A percentile compares a stretch with the other conserved stretches of the same genome.
Conservation (phyloP, 345 rosid genomes). For the Populus ilicifolia region DNA sequence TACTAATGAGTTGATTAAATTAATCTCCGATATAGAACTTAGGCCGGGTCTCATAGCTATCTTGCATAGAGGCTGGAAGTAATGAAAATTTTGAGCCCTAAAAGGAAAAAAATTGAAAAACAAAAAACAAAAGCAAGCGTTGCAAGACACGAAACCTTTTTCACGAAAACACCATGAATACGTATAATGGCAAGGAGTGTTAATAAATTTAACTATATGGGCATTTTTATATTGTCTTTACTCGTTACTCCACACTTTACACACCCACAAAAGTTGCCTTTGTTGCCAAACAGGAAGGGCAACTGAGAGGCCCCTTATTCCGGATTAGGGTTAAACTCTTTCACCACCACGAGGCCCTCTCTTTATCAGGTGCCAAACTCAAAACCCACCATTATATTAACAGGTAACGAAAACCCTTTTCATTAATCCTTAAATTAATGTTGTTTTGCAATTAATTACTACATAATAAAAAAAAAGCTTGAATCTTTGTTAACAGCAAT, state of each 20-base stretch:
- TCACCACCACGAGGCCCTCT: constrained; percentile 11
- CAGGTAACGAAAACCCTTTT: constrained; percentile 15
- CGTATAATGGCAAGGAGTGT: too few relatives aligned
- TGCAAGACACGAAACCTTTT: too few relatives aligned
- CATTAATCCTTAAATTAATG: background rate
- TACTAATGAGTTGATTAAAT: too few relatives aligned
- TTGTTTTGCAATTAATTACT: background rate
- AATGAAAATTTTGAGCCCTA: background rate
- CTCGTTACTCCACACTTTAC: too few relatives aligned
- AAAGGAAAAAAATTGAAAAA: background rate
- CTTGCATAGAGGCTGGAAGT: too few relatives aligned
- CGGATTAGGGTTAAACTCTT: constrained; percentile 50
- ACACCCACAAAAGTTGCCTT: constrained; percentile 16
- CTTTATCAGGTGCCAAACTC: constrained; percentile 43
- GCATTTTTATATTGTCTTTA: too few relatives aligned
- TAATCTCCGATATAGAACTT: too few relatives aligned
- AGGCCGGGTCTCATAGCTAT: too few relatives aligned
- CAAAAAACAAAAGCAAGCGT: too few relatives aligned
- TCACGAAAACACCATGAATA: too few relatives aligned
- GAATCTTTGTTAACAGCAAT: background rate
- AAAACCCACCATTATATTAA: background rate
- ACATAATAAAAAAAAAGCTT: background rate
- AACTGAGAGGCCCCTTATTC: constrained; percentile 26
- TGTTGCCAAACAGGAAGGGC: constrained; percentile 49
- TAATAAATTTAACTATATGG: too few relatives aligned